Evolutionary conservation across 805 yeast genomes (phyloP).

Genomic region (Ogataea methylovora): DNA sequence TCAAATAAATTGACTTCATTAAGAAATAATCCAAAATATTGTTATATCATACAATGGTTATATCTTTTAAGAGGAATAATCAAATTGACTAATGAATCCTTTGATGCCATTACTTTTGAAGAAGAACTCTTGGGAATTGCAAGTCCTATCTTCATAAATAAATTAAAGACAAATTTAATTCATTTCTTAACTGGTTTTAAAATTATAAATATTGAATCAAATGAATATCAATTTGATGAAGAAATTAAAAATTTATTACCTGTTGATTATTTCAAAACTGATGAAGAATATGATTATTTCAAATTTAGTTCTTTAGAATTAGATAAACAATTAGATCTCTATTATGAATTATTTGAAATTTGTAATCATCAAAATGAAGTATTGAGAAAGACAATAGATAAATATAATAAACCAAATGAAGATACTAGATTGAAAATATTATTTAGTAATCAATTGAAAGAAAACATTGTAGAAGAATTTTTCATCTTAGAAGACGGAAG

Average conservation of each 20-base stretch:
- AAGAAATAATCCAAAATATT: constrained; percentile 30
- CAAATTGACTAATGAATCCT: constrained; percentile 41
- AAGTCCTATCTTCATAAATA: constrained; percentile 34
- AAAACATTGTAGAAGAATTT: constrained; percentile 17
- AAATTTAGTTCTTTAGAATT: constrained; percentile 33
- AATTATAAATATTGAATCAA: constrained; percentile 14
- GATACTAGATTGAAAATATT: constrained; percentile 16
- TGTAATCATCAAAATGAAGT: constrained; percentile 34
- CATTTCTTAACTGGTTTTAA: constrained; percentile 30
- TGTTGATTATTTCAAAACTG: constrained; percentile 2
- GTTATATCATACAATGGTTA: constrained; percentile 47
- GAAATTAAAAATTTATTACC: constrained; percentile 3
- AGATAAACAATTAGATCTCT: constrained; percentile 40
- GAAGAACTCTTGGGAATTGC: constrained; percentile 47
- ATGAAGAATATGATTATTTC: constrained; percentile 14
- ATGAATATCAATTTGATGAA: constrained; percentile 20
- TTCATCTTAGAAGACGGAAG: constrained; percentile 44
- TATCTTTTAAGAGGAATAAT: constrained; percentile 44
- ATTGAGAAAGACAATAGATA: constrained; percentile 44
- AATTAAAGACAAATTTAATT: constrained; percentile 35
- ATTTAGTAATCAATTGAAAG: constrained; percentile 5
- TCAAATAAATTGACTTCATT: constrained; percentile 19
- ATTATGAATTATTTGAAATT: constrained; percentile 30
- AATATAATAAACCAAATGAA: constrained; percentile 19
- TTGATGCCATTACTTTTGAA: constrained; percentile 54